Conservation (phyloP, 805 yeast genomes). For the Starmerella davenportii region DNA sequence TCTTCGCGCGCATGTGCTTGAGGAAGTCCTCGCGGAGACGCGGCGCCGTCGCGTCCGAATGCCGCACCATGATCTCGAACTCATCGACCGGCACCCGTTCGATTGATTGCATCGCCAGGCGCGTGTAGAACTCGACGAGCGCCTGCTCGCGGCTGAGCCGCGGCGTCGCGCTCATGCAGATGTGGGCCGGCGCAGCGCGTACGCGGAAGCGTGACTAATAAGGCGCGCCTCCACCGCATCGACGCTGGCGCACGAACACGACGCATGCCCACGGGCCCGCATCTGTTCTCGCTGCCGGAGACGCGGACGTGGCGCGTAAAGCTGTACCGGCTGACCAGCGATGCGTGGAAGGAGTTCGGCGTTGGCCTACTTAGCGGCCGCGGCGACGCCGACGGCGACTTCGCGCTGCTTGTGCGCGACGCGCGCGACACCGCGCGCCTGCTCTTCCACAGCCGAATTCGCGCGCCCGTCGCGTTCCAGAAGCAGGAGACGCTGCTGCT, state of each 20-base stretch:
- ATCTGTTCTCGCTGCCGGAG: slow-evolving; percentile 26
- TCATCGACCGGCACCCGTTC: not conserved
- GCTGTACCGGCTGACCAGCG: slow-evolving; percentile 67
- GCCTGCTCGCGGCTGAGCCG: not conserved
- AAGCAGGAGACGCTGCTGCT: slow-evolving; percentile 86
- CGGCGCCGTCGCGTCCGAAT: not conserved
- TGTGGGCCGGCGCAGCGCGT: too few relatives aligned
- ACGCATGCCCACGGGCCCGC: slow-evolving; percentile 1
- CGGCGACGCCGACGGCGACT: slow-evolving; percentile 16
- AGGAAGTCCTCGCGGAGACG: not conserved
- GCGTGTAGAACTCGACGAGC: not conserved
- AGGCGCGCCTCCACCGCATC: too few relatives aligned
- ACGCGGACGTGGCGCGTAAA: slow-evolving; percentile 59
- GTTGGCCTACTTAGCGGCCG: slow-evolving; percentile 81
- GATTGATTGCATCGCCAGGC: not conserved
- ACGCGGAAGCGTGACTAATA: too few relatives aligned
- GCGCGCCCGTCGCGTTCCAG: slow-evolving; percentile 67
- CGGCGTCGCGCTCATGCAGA: not conserved
- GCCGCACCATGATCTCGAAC: not conserved
- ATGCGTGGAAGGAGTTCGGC: slow-evolving; percentile 81
- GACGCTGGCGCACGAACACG: too few relatives aligned
- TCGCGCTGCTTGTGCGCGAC: slow-evolving; percentile 53
- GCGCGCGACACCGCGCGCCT: slow-evolving; percentile 44
- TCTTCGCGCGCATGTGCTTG: not conserved
- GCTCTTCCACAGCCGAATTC: slow-evolving; percentile 47